These are phyloP conservation scores for Digitaria exilis DNA, from an alignment of 202 grass and related monocot species.

Conservation along the genomic window DNA sequence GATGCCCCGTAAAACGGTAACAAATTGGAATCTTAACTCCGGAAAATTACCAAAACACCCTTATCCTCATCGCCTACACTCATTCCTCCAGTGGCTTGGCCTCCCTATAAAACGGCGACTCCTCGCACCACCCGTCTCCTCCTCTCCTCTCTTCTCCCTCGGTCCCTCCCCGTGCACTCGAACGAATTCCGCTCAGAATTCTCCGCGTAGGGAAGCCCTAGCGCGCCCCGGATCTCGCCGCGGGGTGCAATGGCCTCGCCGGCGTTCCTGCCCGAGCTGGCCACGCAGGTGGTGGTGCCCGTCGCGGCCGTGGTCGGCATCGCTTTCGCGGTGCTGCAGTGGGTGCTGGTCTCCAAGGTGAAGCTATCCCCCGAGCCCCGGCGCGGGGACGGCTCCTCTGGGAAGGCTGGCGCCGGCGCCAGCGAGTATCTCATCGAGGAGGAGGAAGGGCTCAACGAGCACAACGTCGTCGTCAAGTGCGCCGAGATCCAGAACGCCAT, in stretches of 20 bases:
- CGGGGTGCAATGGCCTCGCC: conserved; percentile 44
- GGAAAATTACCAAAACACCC: background rate
- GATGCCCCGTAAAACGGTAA: background rate
- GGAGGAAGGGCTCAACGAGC: conserved; percentile 96
- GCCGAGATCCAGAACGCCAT: conserved; percentile 88
- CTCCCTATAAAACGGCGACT: conserved; percentile 25
- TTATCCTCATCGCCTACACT: background rate
- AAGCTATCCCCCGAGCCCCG: conserved; percentile 51
- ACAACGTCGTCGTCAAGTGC: conserved; percentile 92
- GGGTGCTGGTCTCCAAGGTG: conserved; percentile 78
- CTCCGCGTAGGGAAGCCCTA: background rate
- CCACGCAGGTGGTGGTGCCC: conserved; percentile 76
- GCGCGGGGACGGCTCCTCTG: conserved; percentile 12
- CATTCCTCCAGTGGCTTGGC: background rate
- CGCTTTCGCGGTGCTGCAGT: conserved; percentile 76
- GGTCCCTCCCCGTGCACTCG: background rate
- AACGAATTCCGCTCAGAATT: background rate
- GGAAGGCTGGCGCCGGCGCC: conserved; percentile 60
- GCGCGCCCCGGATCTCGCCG: background rate
- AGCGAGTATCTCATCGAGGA: conserved; percentile 82
- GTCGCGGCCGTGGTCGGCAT: conserved; percentile 71
- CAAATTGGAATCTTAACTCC: too few species aligned
- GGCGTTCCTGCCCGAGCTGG: conserved; percentile 68
- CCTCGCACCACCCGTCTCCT: background rate
- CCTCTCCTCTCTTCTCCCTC: background rate